A percentile compares a stretch with the other conserved stretches of the same genome.
phyloP scores from a whole-genome alignment of 495 filamentous ascomycete genomes.

The Trichoderma orchidacearum region DNA sequence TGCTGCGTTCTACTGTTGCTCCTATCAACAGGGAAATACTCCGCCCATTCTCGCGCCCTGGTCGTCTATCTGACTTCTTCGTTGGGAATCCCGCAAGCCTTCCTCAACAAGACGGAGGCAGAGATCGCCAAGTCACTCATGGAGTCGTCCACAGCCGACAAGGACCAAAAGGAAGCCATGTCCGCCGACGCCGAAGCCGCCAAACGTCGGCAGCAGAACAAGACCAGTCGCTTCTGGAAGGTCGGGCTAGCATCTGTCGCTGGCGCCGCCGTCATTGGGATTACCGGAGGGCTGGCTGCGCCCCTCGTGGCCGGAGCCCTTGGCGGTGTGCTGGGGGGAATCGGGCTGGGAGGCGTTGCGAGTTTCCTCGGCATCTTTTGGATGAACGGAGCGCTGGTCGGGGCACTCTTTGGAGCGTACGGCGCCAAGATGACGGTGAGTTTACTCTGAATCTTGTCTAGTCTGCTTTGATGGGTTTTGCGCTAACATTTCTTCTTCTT shows the following conservation, averaged over 20 bases:
- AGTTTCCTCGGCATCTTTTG: slow-evolving; percentile 75
- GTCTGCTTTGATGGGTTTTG: background rate
- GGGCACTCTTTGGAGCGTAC: slow-evolving; percentile 77
- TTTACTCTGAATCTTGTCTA: background rate
- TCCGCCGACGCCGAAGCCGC: slow-evolving; percentile 55
- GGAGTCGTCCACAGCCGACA: slow-evolving; percentile 24
- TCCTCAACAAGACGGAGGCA: slow-evolving; percentile 51
- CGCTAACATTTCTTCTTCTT: background rate
- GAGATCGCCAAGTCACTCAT: slow-evolving; percentile 62
- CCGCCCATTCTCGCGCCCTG: slow-evolving; percentile 54
- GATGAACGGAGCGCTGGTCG: slow-evolving; percentile 68
- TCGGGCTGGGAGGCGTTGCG: slow-evolving; percentile 73
- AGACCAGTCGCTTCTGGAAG: slow-evolving; percentile 59
- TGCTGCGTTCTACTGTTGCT: slow-evolving; percentile 54
- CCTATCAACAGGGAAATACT: slow-evolving; percentile 60
- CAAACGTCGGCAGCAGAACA: slow-evolving; percentile 49
- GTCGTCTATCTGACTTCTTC: slow-evolving; percentile 52
- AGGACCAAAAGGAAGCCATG: slow-evolving; percentile 35
- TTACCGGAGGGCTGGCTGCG: slow-evolving; percentile 79
- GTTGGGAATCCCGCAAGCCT: slow-evolving; percentile 41
- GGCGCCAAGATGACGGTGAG: slow-evolving; percentile 70
- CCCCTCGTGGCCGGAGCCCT: slow-evolving; percentile 77
- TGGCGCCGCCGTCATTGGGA: slow-evolving; percentile 72
- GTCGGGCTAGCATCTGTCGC: slow-evolving; percentile 79
- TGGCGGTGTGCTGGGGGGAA: slow-evolving; percentile 74